Evolutionary conservation across 345 rosid genomes (phyloP).

Genomic region (Populus pruinosa): DNA sequence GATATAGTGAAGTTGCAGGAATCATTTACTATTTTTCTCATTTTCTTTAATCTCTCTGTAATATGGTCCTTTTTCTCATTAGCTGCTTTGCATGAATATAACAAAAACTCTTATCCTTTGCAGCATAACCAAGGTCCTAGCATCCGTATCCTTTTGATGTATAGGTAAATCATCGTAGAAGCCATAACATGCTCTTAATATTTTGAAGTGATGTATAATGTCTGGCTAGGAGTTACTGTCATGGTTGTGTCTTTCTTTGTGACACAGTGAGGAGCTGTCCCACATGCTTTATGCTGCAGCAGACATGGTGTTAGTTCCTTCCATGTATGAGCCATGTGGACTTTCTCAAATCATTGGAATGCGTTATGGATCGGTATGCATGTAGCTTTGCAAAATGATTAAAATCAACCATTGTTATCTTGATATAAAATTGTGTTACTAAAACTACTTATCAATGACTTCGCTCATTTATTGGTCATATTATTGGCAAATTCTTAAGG

Average conservation of each 20-base stretch:
- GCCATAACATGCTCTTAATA: too few species aligned
- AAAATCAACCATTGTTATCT: not conserved
- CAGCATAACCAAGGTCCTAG: slow-evolving; percentile 46
- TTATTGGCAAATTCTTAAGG: not conserved
- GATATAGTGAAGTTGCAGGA: not conserved
- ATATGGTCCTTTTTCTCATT: not conserved
- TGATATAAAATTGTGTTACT: not conserved
- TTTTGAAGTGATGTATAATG: not conserved
- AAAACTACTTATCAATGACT: not conserved
- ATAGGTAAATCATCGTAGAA: slow-evolving; percentile 37
- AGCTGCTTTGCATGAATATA: not conserved
- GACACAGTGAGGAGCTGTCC: slow-evolving; percentile 52
- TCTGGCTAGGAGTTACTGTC: not conserved
- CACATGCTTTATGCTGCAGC: slow-evolving; percentile 68
- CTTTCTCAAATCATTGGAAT: slow-evolving; percentile 66
- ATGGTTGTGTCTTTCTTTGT: not conserved
- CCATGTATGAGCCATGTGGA: slow-evolving; percentile 62
- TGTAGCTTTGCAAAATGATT: not conserved
- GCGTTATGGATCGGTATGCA: slow-evolving; percentile 57
- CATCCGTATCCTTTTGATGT: slow-evolving; percentile 43
- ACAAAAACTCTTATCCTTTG: slow-evolving; percentile 12
- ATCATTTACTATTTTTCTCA: not conserved
- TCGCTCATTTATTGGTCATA: not conserved
- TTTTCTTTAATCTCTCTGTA: not conserved
- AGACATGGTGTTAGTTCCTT: slow-evolving; percentile 58